Evolutionary conservation across 2,329 filamentous ascomycete genomes (phyloP).

Genomic region (Trichothecium sympodiale): DNA sequence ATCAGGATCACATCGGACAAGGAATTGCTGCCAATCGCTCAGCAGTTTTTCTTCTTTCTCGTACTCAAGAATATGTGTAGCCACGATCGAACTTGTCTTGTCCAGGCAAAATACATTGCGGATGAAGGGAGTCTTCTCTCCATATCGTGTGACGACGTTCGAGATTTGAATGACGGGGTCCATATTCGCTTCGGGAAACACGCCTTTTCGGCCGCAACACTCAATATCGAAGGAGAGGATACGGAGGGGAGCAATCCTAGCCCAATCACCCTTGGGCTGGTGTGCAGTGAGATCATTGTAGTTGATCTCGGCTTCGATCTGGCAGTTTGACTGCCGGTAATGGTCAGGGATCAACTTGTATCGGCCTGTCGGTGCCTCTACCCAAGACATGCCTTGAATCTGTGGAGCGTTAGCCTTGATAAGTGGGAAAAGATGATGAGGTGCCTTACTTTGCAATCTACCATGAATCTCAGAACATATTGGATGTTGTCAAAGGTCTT

Average conservation of each 20-base stretch:
- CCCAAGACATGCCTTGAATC: conserved; percentile 96
- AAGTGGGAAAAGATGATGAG: not conserved
- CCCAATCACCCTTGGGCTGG: conserved; percentile 85
- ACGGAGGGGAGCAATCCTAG: conserved; percentile 90
- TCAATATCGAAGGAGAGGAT: conserved; percentile 97
- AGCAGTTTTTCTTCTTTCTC: conserved; percentile 79
- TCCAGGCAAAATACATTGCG: conserved; percentile 95
- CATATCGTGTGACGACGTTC: conserved; percentile 87
- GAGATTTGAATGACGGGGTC: conserved; percentile 98
- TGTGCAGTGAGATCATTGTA: conserved; percentile 80
- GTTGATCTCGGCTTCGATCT: conserved; percentile 83
- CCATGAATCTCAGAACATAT: conserved; percentile 95
- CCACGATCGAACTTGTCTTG: conserved; percentile 85
- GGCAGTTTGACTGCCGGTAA: conserved; percentile 79
- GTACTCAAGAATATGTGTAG: conserved; percentile 83
- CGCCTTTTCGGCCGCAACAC: conserved; percentile 91
- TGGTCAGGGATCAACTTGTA: conserved; percentile 59
- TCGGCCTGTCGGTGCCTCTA: conserved; percentile 65
- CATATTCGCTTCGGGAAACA: conserved; percentile 85
- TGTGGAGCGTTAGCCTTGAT: conserved; percentile 20
- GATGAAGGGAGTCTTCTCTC: conserved; percentile 91
- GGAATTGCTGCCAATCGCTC: conserved; percentile 81
- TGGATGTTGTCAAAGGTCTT: conserved; percentile 94
- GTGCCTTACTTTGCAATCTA: conserved; percentile 69
- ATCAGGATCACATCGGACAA: conserved; percentile 85